Percentiles rank a stretch among this genome's conserved stretches.
Conservation (phyloP, 148 eudicot species). For the Gaultheria prostrata region DNA sequence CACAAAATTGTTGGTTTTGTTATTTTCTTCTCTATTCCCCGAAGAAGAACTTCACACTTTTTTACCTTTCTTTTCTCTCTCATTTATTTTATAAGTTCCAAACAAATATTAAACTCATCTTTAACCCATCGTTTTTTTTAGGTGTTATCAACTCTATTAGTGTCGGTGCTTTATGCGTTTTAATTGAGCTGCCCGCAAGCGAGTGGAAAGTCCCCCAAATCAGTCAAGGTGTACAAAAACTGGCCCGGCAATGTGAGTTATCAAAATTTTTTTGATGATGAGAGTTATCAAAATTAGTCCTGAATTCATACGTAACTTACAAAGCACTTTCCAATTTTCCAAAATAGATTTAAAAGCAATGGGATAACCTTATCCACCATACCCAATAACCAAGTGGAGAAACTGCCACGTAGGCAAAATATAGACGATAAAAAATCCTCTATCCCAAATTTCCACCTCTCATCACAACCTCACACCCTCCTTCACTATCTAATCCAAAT, state of each 20-base stretch:
- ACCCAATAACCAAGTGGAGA: background rate
- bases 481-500: background rate
- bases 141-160: no score
- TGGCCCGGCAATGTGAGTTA: no score
- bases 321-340: background rate
- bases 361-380: slow-evolving; percentile 20
- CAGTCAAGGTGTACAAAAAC: no score
- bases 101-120: background rate
- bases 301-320: background rate
- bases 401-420: slow-evolving; percentile 17
- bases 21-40: no score
- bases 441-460: slow-evolving; percentile 17
- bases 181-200: no score
- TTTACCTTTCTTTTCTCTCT: background rate
- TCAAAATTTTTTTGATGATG: no score
- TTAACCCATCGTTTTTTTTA: background rate
- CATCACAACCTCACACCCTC: background rate
- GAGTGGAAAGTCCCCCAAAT: no score
- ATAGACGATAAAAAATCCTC: background rate
- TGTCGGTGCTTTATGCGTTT: no score
- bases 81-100: background rate
- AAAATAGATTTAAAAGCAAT: background rate
- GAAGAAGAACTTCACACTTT: no score
- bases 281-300: no score
- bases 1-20: no score